Conservation (phyloP, 257 asterid genomes). For the Craterostigma plantagineum region DNA sequence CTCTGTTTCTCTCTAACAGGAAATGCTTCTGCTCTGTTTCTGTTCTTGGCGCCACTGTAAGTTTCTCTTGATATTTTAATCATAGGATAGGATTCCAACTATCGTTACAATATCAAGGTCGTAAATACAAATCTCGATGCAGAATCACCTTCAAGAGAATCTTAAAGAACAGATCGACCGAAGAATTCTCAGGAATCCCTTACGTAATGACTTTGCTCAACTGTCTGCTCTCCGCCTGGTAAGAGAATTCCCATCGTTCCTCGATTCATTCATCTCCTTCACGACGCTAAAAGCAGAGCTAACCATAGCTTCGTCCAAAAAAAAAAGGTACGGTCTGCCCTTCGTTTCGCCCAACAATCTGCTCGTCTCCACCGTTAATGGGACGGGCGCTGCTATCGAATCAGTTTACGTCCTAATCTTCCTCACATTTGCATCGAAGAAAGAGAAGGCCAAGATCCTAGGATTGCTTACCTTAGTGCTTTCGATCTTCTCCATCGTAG, state of each 20-base stretch:
- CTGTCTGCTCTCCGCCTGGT: slow-evolving; percentile 86
- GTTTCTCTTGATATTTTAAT: slow-evolving; percentile 6
- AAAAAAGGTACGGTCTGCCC: slow-evolving; percentile 71
- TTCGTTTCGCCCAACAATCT: slow-evolving; percentile 81
- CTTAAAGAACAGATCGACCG: slow-evolving; percentile 31
- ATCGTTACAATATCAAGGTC: too few relatives aligned
- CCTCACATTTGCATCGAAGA: slow-evolving; percentile 33
- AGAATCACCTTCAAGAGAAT: slow-evolving; percentile 82
- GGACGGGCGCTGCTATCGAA: slow-evolving; percentile 36
- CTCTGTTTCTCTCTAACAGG: slow-evolving; percentile 19
- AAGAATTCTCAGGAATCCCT: slow-evolving; percentile 84
- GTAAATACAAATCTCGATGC: neutral
- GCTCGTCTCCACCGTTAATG: slow-evolving; percentile 52
- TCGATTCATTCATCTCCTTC: neutral
- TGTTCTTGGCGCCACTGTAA: slow-evolving; percentile 78
- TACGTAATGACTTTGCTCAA: slow-evolving; percentile 82
- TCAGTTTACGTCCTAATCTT: slow-evolving; percentile 28
- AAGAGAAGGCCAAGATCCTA: slow-evolving; percentile 30
- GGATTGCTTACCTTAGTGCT: slow-evolving; percentile 26
- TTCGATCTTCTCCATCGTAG: slow-evolving; percentile 26
- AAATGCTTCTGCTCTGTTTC: slow-evolving; percentile 62
- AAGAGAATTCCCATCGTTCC: slow-evolving; percentile 1
- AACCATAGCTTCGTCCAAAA: too few relatives aligned
- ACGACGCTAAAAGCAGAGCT: neutral
- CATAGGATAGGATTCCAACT: too few relatives aligned